Evolutionary conservation across 306 rosid species (phyloP).

Genomic region (Corylus heterophylla): DNA sequence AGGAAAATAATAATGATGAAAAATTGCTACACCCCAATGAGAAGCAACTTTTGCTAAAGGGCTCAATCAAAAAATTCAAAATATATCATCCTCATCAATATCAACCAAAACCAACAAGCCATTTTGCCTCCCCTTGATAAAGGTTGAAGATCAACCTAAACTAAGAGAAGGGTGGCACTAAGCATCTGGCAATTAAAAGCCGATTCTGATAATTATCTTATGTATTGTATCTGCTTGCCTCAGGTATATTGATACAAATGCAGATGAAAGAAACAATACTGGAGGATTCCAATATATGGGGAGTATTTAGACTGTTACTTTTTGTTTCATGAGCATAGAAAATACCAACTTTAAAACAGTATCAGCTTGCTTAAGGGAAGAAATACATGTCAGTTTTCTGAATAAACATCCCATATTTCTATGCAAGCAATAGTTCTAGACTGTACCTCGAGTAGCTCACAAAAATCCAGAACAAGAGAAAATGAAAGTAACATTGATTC

Average conservation of each 20-base stretch:
- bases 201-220: not conserved
- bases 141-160: not conserved
- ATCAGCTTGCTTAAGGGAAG: not conserved
- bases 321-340: constrained; percentile 6
- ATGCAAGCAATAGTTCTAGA: constrained; percentile 22
- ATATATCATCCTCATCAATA: not conserved
- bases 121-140: not conserved
- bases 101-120: not conserved
- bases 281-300: not conserved
- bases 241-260: not conserved
- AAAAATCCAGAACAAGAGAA: constrained; percentile 15
- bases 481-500: constrained; percentile 26
- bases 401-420: constrained; percentile 9
- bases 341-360: not conserved
- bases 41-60: not conserved
- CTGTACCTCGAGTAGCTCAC: constrained; percentile 23
- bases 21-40: not conserved
- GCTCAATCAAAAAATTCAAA: not conserved
- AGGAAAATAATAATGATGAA: not conserved
- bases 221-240: not conserved
- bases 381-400: constrained; percentile 6
- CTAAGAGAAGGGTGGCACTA: not conserved
- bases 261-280: not conserved
- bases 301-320: not conserved
- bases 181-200: not conserved